A percentile compares a stretch with the other conserved stretches of the same genome.
Evolutionary conservation across 371 early-diverging fungal genomes (phyloP).

Genomic region (Mortierella sp.): DNA sequence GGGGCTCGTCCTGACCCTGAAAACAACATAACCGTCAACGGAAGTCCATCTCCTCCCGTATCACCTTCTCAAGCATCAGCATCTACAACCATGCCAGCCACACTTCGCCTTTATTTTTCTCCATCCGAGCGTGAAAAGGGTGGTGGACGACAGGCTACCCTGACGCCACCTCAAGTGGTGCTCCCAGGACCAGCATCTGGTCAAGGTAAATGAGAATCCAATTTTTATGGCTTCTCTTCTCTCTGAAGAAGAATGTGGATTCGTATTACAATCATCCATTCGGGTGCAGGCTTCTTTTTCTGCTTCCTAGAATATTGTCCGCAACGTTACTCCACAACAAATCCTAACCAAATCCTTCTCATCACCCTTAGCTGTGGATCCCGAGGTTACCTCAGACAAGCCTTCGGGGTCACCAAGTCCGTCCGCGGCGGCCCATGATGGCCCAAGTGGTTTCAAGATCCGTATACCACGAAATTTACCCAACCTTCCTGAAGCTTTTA

Average conservation of each 20-base stretch:
- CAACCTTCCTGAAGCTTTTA: conserved; percentile 39
- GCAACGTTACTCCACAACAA: neutral
- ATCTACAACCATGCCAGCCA: too few species aligned
- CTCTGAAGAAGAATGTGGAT: too few species aligned
- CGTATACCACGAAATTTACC: conserved; percentile 46
- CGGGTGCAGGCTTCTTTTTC: neutral
- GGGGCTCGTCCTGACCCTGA: conserved; percentile 27
- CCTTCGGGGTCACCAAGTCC: neutral
- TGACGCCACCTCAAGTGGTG: conserved; percentile 1
- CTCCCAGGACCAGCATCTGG: neutral
- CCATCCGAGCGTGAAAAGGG: too few species aligned
- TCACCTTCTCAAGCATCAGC: too few species aligned
- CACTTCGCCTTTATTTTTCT: too few species aligned
- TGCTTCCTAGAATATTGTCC: neutral
- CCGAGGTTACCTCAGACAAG: too few species aligned
- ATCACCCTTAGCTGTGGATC: too few species aligned
- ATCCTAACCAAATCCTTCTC: too few species aligned
- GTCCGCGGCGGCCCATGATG: neutral
- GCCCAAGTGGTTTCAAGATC: conserved; percentile 31
- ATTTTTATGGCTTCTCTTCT: too few species aligned
- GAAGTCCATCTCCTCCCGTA: too few species aligned
- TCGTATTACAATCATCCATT: neutral
- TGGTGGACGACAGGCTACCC: neutral
- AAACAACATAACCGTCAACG: neutral
- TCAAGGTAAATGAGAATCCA: too few species aligned